Conservation (phyloP, 2,329 filamentous ascomycete species). For the Grosmannia clavigera region DNA sequence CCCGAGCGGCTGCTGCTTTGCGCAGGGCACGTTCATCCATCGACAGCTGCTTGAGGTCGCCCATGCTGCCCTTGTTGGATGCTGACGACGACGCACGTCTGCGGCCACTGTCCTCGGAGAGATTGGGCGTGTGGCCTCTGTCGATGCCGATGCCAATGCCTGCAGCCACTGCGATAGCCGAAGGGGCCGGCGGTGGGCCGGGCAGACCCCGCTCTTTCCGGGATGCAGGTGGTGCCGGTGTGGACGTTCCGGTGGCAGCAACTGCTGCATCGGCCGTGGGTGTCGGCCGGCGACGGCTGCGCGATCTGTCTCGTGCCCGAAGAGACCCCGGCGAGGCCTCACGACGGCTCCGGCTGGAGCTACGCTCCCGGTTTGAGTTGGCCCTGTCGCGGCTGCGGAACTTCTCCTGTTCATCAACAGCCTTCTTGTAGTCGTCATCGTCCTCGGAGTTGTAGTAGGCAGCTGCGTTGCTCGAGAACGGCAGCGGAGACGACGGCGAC, state of each 20-base stretch:
- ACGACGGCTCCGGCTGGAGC: constrained; percentile 27
- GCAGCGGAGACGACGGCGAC: constrained; percentile 72
- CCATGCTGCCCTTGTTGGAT: constrained; percentile 19
- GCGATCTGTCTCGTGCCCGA: constrained; percentile 15
- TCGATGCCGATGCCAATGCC: constrained; percentile 3
- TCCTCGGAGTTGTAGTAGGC: constrained; percentile 41
- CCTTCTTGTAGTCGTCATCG: constrained; percentile 48
- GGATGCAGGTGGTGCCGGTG: constrained; percentile 1
- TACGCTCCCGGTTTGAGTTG: constrained; percentile 25
- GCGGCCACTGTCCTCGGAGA: constrained; percentile 14
- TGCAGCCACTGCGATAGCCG: constrained; percentile 10
- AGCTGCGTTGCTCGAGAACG: constrained; percentile 51
- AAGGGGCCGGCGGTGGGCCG: constrained; percentile 15
- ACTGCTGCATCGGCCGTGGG: background rate
- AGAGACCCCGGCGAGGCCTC: constrained; percentile 14
- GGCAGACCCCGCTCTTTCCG: constrained; percentile 19
- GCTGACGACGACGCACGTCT: constrained; percentile 29
- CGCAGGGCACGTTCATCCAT: constrained; percentile 52
- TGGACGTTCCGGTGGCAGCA: background rate
- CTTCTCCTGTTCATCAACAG: constrained; percentile 38
- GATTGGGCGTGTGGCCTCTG: constrained; percentile 14
- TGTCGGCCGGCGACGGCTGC: constrained; percentile 12
- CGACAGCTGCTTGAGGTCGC: constrained; percentile 38
- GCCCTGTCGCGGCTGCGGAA: constrained; percentile 38
- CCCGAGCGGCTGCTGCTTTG: constrained; percentile 66